Evolutionary conservation across 495 filamentous ascomycete genomes (phyloP).

Genomic region (Neurospora pannonica): DNA sequence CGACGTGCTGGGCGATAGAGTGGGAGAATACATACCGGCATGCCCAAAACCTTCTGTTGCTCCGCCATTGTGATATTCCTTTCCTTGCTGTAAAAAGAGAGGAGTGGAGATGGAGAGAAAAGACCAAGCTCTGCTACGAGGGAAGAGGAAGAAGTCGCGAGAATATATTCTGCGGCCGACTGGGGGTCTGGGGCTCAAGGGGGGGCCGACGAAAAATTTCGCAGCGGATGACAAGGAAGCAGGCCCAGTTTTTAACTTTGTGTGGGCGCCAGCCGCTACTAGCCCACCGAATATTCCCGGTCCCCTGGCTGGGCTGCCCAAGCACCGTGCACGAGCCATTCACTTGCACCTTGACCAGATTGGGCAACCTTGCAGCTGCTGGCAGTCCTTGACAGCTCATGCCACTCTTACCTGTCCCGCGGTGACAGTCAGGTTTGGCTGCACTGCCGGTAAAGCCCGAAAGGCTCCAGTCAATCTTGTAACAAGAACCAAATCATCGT

Average conservation of each 20-base stretch:
- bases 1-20: slow-evolving; percentile 15
- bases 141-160: slow-evolving; percentile 27
- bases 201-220: slow-evolving; percentile 26
- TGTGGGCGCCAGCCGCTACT: background rate
- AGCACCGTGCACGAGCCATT: slow-evolving; percentile 16
- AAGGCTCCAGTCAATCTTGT: slow-evolving; percentile 10
- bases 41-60: slow-evolving; percentile 60
- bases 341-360: slow-evolving; percentile 4
- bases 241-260: slow-evolving; percentile 26
- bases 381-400: background rate
- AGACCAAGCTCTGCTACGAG: slow-evolving; percentile 27
- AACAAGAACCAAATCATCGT: background rate
- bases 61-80: slow-evolving; percentile 53
- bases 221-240: slow-evolving; percentile 13
- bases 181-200: slow-evolving; percentile 12
- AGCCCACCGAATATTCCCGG: slow-evolving; percentile 22
- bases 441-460: slow-evolving; percentile 27
- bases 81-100: slow-evolving; percentile 28
- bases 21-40: slow-evolving; percentile 56
- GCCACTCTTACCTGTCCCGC: background rate
- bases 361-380: background rate
- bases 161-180: slow-evolving; percentile 37
- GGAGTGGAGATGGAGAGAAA: slow-evolving; percentile 36
- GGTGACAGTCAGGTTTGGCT: slow-evolving; percentile 12
- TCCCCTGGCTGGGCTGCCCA: slow-evolving; percentile 17